phyloP scores from a whole-genome alignment of 225 moss, liverwort and hornwort species.

The Thuidium tamariscinum region DNA sequence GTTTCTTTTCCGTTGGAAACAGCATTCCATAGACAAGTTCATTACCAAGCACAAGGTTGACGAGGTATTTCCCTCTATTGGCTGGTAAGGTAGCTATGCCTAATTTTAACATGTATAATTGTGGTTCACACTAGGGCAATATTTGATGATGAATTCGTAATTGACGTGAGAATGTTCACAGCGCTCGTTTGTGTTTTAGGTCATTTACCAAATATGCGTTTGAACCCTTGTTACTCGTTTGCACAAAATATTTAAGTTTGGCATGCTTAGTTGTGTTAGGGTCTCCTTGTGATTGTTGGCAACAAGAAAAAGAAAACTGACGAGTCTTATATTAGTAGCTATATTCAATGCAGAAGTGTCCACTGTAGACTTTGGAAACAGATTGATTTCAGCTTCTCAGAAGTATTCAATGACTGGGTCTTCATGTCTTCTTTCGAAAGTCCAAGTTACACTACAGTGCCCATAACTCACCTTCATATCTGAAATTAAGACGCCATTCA shows the following conservation, averaged over 20 bases:
- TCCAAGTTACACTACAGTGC: not conserved
- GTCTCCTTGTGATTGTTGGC: not conserved
- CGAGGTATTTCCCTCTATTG: not conserved
- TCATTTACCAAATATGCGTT: not conserved
- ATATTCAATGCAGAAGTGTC: too few relatives aligned
- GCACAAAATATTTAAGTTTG: not conserved
- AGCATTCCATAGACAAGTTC: conserved; percentile 4
- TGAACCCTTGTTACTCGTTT: not conserved
- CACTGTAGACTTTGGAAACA: not conserved
- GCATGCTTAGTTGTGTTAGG: not conserved
- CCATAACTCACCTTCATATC: not conserved
- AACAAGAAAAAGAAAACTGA: not conserved
- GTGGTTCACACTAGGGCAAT: not conserved
- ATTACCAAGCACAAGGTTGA: conserved; percentile 12
- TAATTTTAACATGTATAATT: not conserved
- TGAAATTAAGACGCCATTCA: not conserved
- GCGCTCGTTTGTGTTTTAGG: not conserved
- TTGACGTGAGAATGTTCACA: not conserved
- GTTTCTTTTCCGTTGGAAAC: conserved; percentile 56
- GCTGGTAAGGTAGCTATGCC: not conserved
- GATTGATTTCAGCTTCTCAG: not conserved
- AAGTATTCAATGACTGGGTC: not conserved
- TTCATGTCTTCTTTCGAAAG: not conserved
- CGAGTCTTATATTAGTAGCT: not conserved
- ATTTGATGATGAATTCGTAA: not conserved